Evolutionary conservation across 129 eudicot genomes (phyloP).

Genomic region (Heracleum sosnowskyi): DNA sequence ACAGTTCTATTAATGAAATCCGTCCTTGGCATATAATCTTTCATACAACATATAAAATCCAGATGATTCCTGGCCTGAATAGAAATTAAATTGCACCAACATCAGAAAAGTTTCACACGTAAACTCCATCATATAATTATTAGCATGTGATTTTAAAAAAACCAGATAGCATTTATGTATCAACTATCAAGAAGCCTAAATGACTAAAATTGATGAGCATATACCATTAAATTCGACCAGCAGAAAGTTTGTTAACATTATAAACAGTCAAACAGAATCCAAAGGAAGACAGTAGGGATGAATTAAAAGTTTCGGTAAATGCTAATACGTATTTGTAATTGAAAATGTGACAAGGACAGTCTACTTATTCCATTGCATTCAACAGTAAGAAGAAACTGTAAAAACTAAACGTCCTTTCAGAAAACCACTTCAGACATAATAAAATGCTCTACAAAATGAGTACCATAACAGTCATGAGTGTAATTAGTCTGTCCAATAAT

Average conservation of each 20-base stretch:
- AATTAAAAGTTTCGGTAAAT: background rate
- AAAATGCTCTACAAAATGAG: background rate
- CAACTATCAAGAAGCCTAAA: background rate
- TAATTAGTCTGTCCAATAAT: background rate
- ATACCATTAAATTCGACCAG: background rate
- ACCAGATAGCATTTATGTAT: background rate
- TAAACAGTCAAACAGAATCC: background rate
- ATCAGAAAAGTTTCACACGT: background rate
- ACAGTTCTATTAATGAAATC: constrained; percentile 56
- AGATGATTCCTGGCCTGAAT: constrained; percentile 59
- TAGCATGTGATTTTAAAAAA: no score
- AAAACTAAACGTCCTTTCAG: background rate
- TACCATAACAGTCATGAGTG: background rate
- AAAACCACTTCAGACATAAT: background rate
- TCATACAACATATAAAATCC: constrained; percentile 77
- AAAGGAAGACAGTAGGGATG: background rate
- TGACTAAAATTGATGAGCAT: background rate
- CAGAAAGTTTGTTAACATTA: background rate
- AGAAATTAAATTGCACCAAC: background rate
- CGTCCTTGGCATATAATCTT: constrained; percentile 60
- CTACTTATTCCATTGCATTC: background rate
- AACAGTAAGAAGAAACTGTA: no score
- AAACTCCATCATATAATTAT: no score
- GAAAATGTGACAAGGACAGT: background rate
- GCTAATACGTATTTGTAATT: background rate